Percentiles rank a stretch among this genome's conserved stretches.
Conservation (phyloP, 257 asterid genomes). For the Solanum stenotomum region DNA sequence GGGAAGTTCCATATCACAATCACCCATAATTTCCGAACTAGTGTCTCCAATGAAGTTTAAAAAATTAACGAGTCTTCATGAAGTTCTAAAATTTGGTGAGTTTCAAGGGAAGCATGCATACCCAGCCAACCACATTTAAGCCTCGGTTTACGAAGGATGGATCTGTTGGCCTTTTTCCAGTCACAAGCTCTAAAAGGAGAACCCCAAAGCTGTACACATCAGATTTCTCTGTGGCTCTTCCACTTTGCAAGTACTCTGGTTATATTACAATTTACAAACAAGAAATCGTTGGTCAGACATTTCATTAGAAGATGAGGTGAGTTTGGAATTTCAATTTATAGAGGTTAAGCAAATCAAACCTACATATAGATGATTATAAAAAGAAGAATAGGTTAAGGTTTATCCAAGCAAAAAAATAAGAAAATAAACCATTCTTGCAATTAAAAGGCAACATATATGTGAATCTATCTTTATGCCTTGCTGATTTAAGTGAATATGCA, state of each 20-base stretch:
- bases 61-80: neutral
- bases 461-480: neutral
- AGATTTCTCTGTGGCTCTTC: slow-evolving; percentile 86
- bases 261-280: neutral
- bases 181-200: slow-evolving; percentile 72
- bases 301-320: neutral
- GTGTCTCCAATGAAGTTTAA: neutral
- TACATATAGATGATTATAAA: neutral
- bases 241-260: slow-evolving; percentile 93
- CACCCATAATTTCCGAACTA: neutral
- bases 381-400: neutral
- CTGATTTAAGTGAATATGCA: neutral
- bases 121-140: slow-evolving; percentile 94
- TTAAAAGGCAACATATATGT: neutral
- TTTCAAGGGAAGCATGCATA: slow-evolving; percentile 14
- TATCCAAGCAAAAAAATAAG: neutral
- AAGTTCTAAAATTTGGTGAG: neutral
- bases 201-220: slow-evolving; percentile 98
- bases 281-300: neutral
- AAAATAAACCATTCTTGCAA: neutral
- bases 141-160: slow-evolving; percentile 74
- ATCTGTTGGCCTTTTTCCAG: slow-evolving; percentile 94
- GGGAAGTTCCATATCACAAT: neutral
- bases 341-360: neutral
- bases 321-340: neutral